Evolutionary conservation across 176 grass and related monocot genomes (phyloP).

Genomic region (Musa acuminata): DNA sequence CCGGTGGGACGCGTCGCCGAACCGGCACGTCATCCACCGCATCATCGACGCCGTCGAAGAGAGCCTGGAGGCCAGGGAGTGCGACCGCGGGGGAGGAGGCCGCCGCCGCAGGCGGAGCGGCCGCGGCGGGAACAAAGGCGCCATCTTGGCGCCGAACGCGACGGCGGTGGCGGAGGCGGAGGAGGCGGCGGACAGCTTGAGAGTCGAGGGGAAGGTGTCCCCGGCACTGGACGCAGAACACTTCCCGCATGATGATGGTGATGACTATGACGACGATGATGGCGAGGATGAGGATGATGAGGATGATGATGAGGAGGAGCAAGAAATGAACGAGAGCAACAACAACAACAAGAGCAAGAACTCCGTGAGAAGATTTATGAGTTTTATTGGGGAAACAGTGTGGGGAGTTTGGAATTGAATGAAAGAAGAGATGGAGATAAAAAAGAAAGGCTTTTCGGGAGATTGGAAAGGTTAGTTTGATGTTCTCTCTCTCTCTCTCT

Average conservation of each 20-base stretch:
- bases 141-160: constrained; percentile 9
- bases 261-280: constrained; percentile 21
- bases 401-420: constrained; percentile 50
- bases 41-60: constrained; percentile 96
- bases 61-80: neutral
- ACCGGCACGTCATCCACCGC: constrained; percentile 76
- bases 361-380: constrained; percentile 51
- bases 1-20: constrained; percentile 85
- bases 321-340: constrained; percentile 15
- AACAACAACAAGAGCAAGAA: constrained; percentile 27
- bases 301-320: constrained; percentile 7
- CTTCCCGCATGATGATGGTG: neutral
- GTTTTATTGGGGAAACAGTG: constrained; percentile 75
- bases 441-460: neutral
- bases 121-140: constrained; percentile 8
- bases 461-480: neutral
- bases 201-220: neutral
- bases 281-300: constrained; percentile 9
- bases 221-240: neutral
- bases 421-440: neutral
- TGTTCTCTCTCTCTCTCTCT: neutral
- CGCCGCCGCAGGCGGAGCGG: constrained; percentile 10
- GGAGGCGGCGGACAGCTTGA: neutral
- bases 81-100: neutral
- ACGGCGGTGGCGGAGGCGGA: constrained; percentile 5